Conservation (phyloP, 106 monocot genomes). For the Posidonia australis region DNA sequence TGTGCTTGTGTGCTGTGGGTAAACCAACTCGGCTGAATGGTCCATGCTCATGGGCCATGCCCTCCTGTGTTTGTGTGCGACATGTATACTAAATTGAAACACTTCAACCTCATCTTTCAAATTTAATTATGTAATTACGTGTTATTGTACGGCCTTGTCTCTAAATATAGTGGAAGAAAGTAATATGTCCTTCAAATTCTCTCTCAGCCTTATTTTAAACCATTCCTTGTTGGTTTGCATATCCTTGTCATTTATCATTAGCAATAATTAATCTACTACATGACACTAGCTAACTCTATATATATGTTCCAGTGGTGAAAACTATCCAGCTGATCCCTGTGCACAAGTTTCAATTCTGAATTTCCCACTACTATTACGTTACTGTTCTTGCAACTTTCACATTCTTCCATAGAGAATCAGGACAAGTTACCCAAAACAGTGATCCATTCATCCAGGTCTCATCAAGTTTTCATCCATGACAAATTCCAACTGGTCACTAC, state of each 20-base stretch:
- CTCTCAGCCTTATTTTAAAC: not conserved
- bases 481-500: too few relatives aligned
- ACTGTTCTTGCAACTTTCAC: too few relatives aligned
- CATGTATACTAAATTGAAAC: not conserved
- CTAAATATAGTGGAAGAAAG: not conserved
- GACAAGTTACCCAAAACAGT: too few relatives aligned
- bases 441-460: too few relatives aligned
- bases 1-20: not conserved
- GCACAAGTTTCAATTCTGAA: too few relatives aligned
- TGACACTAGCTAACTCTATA: not conserved
- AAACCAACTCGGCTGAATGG: not conserved
- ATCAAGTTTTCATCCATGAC: too few relatives aligned
- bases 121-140: conserved; percentile 5
- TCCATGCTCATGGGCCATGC: not conserved
- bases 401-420: too few relatives aligned
- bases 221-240: not conserved
- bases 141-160: not conserved
- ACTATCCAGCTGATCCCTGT: too few relatives aligned
- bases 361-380: too few relatives aligned
- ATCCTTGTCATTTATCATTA: not conserved
- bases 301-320: too few relatives aligned
- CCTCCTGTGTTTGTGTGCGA: not conserved
- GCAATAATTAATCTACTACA: too few relatives aligned
- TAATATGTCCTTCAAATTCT: not conserved
- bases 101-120: not conserved